phyloP scores from a whole-genome alignment of 345 rosid species.

The Alliaria petiolata region DNA sequence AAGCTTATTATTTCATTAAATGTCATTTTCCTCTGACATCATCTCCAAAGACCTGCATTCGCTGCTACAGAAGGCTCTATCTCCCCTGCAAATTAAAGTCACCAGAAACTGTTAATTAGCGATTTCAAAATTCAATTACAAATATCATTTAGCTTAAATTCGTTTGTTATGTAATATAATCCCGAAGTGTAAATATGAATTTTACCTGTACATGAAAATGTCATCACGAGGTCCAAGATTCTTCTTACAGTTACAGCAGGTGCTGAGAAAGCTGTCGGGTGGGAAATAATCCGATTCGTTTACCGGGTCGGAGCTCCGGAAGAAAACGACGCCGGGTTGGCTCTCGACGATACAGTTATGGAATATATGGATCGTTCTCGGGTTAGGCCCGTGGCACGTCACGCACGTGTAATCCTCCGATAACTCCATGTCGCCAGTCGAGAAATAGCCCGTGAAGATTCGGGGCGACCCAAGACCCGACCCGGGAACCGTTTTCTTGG shows the following conservation, averaged over 20 bases:
- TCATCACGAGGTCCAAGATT: constrained; percentile 74
- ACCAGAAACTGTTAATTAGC: neutral
- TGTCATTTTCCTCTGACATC: constrained; percentile 44
- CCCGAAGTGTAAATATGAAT: neutral
- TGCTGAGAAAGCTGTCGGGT: constrained; percentile 69
- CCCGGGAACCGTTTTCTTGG: constrained; percentile 10
- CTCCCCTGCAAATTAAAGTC: constrained; percentile 54
- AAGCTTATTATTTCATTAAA: constrained; percentile 12
- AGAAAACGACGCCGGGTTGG: constrained; percentile 50
- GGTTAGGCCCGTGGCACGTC: constrained; percentile 78
- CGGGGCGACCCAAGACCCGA: constrained; percentile 41
- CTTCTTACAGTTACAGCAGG: constrained; percentile 73
- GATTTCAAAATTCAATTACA: neutral
- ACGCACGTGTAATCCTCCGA: constrained; percentile 97
- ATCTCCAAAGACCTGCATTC: constrained; percentile 80
- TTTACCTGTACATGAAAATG: constrained; percentile 88
- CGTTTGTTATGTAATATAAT: neutral
- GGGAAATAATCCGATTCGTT: constrained; percentile 34
- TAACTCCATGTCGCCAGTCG: constrained; percentile 65
- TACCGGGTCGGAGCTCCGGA: constrained; percentile 28
- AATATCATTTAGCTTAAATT: neutral
- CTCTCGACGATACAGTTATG: constrained; percentile 73
- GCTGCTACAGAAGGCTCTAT: constrained; percentile 85
- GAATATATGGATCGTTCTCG: constrained; percentile 86
- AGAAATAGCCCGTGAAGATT: constrained; percentile 42